Evolutionary conservation across 2,329 filamentous ascomycete species (phyloP), one percentile per base, ranked within the genome.

Genomic region (Fusarium cyanostomum): DNA sequence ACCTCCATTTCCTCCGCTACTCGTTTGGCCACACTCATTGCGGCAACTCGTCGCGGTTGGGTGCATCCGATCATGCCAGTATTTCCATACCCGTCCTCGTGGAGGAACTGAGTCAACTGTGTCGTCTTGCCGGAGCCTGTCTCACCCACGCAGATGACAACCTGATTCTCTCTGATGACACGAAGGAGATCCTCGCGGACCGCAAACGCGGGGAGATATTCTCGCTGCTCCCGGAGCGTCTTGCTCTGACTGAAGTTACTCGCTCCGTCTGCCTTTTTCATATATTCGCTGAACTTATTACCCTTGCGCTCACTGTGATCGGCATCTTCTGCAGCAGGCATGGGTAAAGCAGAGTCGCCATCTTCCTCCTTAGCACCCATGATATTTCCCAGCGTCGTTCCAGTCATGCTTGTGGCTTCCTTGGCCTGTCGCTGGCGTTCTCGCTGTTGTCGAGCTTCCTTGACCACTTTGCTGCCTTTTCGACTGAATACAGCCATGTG

Each of bases 1-100:
- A 96, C 93, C 68, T 97, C 92, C 96, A 99, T 99, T 79, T 99
- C 95, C 78, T 99, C 95, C 56, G 92, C 92, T 34, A 99, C 95
- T 81, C 95, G 93, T 77, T 98, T 98, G 2, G 95, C 95, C 26
- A 99, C 95, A 79, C 94, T 97, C 95, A 99, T 99, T 18, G 95
- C 95, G 21, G 95, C 95, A 30, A 99, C 96, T 82, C 95, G 91
- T 71, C 95, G 88, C 49, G 95, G 95, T 69, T 99, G 95, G 2
- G 95, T 99, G 74, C 95, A 99, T 5, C 93, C 94, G 69, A 99
- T 98, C 84, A 97, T 89, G 44, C 95, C 95, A 28, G 84, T 80
- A 52, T 90, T 90, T 12, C 89, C 92, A 74, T 97, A 99, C 1
- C 96, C 96, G 71, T 98, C 95, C 76, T 99, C 95, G 73, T 96